Conservation (phyloP, 495 filamentous ascomycete genomes). For the Cudoniella acicularis region DNA sequence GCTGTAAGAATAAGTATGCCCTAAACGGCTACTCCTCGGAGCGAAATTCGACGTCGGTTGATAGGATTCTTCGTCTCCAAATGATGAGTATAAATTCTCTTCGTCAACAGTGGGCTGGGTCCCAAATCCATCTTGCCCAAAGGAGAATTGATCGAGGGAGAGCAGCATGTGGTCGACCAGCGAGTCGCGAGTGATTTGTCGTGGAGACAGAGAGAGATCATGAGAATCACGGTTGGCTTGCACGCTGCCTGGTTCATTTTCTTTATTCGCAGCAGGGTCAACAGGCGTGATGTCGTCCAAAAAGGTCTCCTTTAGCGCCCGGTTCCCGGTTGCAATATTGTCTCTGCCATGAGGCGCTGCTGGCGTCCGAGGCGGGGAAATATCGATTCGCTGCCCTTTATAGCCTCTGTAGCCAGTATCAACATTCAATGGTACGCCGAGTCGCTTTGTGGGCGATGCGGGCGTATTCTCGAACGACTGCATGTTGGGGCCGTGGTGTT, state of each 20-base stretch:
- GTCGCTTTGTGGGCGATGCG: constrained; percentile 21
- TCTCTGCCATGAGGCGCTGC: constrained; percentile 9
- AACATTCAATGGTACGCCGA: constrained; percentile 20
- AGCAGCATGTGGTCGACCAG: constrained; percentile 90
- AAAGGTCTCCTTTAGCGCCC: constrained; percentile 40
- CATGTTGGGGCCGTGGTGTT: constrained; percentile 17
- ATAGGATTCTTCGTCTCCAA: constrained; percentile 38
- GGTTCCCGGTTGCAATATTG: constrained; percentile 18
- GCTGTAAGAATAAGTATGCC: constrained; percentile 73
- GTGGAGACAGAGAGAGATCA: constrained; percentile 74
- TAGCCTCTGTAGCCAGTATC: constrained; percentile 27
- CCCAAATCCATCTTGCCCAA: constrained; percentile 41
- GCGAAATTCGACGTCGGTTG: constrained; percentile 20
- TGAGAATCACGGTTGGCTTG: constrained; percentile 64
- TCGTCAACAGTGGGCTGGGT: constrained; percentile 23
- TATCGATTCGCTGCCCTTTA: constrained; percentile 22
- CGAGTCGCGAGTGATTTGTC: constrained; percentile 76
- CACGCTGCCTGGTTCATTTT: constrained; percentile 29
- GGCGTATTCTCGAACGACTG: constrained; percentile 20
- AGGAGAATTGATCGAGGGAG: constrained; percentile 76
- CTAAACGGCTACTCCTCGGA: constrained; percentile 40
- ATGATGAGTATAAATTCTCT: constrained; percentile 32
- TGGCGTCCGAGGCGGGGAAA: constrained; percentile 23
- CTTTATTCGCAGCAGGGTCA: constrained; percentile 37
- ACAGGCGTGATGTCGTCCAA: constrained; percentile 43